phyloP scores from a whole-genome alignment of 139 green algal species.

The Chlorella vulgaris region DNA sequence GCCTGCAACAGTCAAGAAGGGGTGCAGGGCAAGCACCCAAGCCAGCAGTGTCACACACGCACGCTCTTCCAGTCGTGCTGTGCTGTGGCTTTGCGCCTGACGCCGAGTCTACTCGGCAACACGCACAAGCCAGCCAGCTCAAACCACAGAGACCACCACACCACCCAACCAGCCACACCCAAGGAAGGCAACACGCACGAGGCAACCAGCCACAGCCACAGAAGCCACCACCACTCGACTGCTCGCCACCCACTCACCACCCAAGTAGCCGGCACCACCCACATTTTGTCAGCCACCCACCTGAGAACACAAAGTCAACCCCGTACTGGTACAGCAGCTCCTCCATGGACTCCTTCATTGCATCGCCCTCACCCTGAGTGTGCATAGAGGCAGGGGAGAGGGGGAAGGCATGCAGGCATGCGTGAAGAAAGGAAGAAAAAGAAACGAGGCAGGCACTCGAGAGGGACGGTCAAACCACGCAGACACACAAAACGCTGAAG shows the following conservation, averaged over 20 bases:
- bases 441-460: no score
- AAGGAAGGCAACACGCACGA: no score
- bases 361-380: constrained; percentile 63
- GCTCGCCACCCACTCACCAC: background rate
- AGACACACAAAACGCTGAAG: no score
- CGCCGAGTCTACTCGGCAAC: no score
- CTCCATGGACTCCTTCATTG: constrained; percentile 68
- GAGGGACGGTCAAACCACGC: no score
- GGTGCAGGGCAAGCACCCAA: background rate
- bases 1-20: constrained; percentile 36
- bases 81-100: no score
- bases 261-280: background rate
- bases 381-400: no score
- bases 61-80: background rate
- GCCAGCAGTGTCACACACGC: background rate
- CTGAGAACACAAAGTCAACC: constrained; percentile 71
- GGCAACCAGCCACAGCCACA: background rate
- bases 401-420: no score
- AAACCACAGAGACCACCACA: no score
- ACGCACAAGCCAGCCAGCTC: no score
- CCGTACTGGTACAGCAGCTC: constrained; percentile 60
- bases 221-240: no score
- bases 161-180: background rate
- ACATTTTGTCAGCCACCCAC: background rate
- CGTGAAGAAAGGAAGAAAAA: no score